Conservation (phyloP, 1,284 basidiomycete genomes). For the Cystobasidium pallidum region DNA sequence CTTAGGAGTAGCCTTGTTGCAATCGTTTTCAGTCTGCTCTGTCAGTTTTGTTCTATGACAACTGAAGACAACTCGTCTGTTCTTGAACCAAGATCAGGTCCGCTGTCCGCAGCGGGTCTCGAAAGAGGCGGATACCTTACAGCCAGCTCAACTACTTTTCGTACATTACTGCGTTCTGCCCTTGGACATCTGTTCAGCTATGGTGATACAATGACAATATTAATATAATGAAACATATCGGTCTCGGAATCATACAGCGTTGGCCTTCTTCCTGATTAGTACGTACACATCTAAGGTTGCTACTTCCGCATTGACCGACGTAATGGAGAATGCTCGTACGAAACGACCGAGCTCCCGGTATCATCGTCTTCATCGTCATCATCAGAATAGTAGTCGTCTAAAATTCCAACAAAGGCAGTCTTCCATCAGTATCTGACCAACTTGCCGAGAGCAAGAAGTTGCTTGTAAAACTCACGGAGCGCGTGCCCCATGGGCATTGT, state of each 20-base stretch:
- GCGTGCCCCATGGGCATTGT: conserved; percentile 15
- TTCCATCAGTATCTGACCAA: too few species aligned
- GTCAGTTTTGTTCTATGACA: too few species aligned
- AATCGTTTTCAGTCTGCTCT: too few species aligned
- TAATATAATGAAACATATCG: background rate
- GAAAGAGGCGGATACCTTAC: too few species aligned
- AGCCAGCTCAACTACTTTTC: too few species aligned
- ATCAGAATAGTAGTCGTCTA: conserved; percentile 2
- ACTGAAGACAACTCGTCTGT: too few species aligned
- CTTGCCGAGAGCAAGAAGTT: too few species aligned
- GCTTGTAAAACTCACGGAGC: conserved; percentile 12
- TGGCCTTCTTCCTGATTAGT: background rate
- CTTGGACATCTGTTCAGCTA: background rate
- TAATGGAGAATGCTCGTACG: conserved; percentile 20
- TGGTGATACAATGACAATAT: conserved; percentile 6
- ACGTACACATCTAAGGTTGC: background rate
- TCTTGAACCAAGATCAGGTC: too few species aligned
- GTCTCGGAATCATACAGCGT: background rate
- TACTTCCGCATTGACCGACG: conserved; percentile 4
- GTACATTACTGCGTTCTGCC: too few species aligned
- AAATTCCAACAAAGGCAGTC: background rate
- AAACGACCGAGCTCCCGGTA: conserved; percentile 2
- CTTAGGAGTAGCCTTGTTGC: too few species aligned
- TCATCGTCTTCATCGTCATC: conserved; percentile 19
- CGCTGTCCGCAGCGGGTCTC: too few species aligned